Base-by-base conservation (phyloP, 2,329 filamentous ascomycete species). In the Fusarium bulbicola region DNA sequence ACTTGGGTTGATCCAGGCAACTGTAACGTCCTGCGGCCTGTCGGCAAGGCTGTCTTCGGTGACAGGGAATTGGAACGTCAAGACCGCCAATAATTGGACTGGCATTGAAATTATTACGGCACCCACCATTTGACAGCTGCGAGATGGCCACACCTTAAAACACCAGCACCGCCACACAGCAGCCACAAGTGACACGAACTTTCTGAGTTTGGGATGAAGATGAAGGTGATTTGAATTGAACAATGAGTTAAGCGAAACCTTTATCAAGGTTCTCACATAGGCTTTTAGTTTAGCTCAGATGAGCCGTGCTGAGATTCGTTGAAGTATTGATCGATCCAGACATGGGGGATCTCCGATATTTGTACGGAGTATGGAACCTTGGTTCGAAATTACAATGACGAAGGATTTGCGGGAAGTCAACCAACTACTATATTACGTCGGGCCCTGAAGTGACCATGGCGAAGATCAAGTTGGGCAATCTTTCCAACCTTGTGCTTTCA, bases 71-170 rank as follows among this genome's bases (percentile, higher is more conserved):
- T 32, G 46, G 52, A 45, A 39, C 34, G 34, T 30, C 24, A 14
- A 54, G 45, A 45, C 58, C 53, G 60, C 71, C 66, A 74, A 71
- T 76, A 47, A 52, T 60, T 60, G 45, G 46, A 32, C 62, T 60
- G 58, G 24, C 21, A 73, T 66, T 74, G 50, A 68, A 56, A 68
- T 73, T 62, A 63, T 68, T 62, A 62, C 64, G 56, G 30, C 50
- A 53, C 49, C 72, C 57, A 57, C 36, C 46, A 43, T 39, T 54
- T 40, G 56, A 74, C 73, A 73, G 69, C 63, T 73, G 64, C 60
- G 47, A 46, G 39, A 59, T 60, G 59, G 74, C 73, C 74, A 76
- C 70, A 74, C 21, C 37, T 58, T 59, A 18, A 53, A 21, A 61
- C 34, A 59, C 30, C 24, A 28, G 50, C 52, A 74, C 53, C 20